phyloP scores from a whole-genome alignment of 2,329 filamentous ascomycete genomes.

The Bipolaris gigantea region DNA sequence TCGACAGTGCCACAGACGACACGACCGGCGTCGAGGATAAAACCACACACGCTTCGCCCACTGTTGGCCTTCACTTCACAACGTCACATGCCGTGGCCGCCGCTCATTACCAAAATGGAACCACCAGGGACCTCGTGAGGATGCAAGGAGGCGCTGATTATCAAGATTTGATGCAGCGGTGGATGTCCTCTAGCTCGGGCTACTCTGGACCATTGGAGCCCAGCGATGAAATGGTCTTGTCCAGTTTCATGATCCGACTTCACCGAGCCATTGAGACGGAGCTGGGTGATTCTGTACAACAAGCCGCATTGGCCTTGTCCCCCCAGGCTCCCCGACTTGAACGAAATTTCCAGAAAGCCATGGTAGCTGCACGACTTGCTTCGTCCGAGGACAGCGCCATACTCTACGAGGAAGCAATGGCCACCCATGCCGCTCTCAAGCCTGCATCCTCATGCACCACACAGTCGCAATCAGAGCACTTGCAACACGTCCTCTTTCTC shows the following conservation, averaged over 20 bases:
- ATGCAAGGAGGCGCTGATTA: conserved; percentile 29
- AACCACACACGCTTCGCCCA: conserved; percentile 10
- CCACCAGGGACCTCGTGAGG: conserved; percentile 23
- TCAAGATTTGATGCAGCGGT: conserved; percentile 27
- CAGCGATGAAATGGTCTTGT: conserved; percentile 20
- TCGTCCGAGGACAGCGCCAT: conserved; percentile 12
- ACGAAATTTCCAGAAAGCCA: conserved; percentile 21
- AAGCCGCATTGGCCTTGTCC: conserved; percentile 22
- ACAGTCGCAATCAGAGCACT: not conserved
- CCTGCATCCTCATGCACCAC: not conserved
- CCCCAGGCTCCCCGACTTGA: conserved; percentile 14
- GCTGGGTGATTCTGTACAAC: conserved; percentile 14
- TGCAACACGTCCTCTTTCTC: conserved; percentile 26
- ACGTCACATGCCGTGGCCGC: conserved; percentile 31
- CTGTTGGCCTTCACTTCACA: conserved; percentile 34
- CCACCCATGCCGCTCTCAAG: conserved; percentile 6
- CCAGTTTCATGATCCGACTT: conserved; percentile 20
- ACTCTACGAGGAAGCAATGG: conserved; percentile 18
- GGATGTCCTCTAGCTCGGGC: conserved; percentile 15
- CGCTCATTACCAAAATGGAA: conserved; percentile 29
- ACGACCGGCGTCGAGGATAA: not conserved
- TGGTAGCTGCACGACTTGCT: conserved; percentile 20
- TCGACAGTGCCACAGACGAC: not conserved
- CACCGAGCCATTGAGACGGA: conserved; percentile 19
- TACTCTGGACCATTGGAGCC: conserved; percentile 12